Evolutionary conservation across 306 rosid genomes (phyloP), one percentile per base, ranked within the genome.

Genomic region (Castanea crenata): DNA sequence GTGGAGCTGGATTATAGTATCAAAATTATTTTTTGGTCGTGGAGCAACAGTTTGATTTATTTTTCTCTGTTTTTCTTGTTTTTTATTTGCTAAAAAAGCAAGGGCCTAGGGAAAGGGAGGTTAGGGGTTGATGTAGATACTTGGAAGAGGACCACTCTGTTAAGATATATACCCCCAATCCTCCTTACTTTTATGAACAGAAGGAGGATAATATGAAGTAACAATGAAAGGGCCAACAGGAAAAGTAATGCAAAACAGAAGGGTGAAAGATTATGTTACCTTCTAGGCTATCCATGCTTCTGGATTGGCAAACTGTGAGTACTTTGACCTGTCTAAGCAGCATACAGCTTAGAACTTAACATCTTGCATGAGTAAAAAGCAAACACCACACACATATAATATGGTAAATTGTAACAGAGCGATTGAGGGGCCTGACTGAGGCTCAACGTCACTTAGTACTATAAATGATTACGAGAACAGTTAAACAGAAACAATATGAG

Each of bases 261-360:
- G 56, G 70, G 20, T 29, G 15, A n/a, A 71, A 71, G 20, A 75
- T 25, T 52, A 73, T 29, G 64, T 74, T 89, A 93, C 99, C 99
- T 84, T 87, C 92, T n/a, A 72, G 62, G 74, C 6, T 59, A 65
- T 91, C 91, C 16, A 54, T 32, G 18, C 74, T 84, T 77, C 75
- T 85, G 29, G 99, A 91, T 78, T 91, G 96, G 85, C 98, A 95
- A 82, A 93, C 77, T 52, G 99, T 75, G 71, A 95, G 87, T 73
- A 95, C 92, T 87, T 87, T 95, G 79, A 74, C 93, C 99, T 95
- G 92, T 85, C 65, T 75, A 78, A 84, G 80, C 63, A 78, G 78
- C 21, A 81, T 5, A 84, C 76, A 75, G 29, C 6, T 80, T 69
- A 78, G 80, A 56, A 76, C 49, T 64, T 27, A 56, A 64, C 62